Percentiles rank a stretch among this genome's conserved stretches.
phyloP scores from a whole-genome alignment of 73 alveolate genomes.

The Diophrys sp. region DNA sequence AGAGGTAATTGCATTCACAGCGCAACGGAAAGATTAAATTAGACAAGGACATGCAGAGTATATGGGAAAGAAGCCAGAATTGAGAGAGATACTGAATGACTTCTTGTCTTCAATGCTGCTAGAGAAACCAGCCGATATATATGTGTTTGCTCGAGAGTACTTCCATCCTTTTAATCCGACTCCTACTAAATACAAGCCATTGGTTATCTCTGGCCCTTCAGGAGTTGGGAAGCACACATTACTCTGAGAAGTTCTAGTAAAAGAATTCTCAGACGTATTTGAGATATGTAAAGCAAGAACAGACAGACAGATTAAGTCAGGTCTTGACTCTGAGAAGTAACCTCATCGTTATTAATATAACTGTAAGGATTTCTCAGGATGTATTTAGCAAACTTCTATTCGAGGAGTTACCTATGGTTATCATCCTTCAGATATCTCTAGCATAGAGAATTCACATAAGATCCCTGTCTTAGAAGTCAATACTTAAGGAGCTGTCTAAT shows the following conservation, averaged over 20 bases:
- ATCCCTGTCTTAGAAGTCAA: too few relatives aligned
- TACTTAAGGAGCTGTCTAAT: too few relatives aligned
- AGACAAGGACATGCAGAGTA: slow-evolving; percentile 50
- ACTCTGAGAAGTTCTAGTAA: slow-evolving; percentile 45
- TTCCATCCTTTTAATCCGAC: too few relatives aligned
- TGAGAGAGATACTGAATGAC: slow-evolving; percentile 83
- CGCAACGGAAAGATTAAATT: slow-evolving; percentile 46
- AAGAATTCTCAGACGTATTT: slow-evolving; percentile 67
- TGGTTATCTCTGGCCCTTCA: slow-evolving; percentile 76
- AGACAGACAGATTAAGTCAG: slow-evolving; percentile 38
- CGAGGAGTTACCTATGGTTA: slow-evolving; percentile 66
- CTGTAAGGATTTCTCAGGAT: too few relatives aligned
- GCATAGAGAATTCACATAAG: slow-evolving; percentile 60
- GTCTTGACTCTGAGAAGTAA: too few relatives aligned
- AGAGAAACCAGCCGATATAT: slow-evolving; percentile 83
- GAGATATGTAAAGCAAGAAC: slow-evolving; percentile 45
- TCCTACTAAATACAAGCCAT: too few relatives aligned
- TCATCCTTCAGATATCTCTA: slow-evolving; percentile 57
- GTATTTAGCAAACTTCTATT: too few relatives aligned
- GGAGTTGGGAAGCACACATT: slow-evolving; percentile 84
- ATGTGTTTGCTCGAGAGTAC: slow-evolving; percentile 81
- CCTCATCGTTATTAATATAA: too few relatives aligned
- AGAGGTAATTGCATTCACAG: slow-evolving; percentile 41
- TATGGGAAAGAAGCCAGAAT: slow-evolving; percentile 79
- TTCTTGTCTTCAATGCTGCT: slow-evolving; percentile 80